These are phyloP conservation scores for Penicillium occitanis DNA, from an alignment of 2,329 filamentous ascomycete species.

Conservation along the genomic window DNA sequence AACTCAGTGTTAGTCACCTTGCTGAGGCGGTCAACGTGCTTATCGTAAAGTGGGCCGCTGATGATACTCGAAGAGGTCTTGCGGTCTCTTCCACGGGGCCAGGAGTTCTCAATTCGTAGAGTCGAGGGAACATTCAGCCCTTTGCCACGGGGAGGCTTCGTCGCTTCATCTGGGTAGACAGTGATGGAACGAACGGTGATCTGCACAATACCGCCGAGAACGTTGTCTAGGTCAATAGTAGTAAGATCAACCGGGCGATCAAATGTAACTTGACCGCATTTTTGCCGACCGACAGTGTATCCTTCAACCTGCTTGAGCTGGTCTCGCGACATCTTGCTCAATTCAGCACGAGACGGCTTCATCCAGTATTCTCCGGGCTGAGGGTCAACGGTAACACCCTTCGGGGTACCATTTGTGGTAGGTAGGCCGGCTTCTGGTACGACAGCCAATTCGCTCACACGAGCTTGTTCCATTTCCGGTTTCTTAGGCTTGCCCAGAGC, in stretches of 20 bases:
- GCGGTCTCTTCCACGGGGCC: conserved; percentile 71
- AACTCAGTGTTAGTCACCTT: conserved; percentile 79
- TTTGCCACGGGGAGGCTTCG: conserved; percentile 81
- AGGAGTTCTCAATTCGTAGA: conserved; percentile 88
- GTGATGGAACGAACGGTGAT: conserved; percentile 78
- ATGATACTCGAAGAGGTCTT: conserved; percentile 57
- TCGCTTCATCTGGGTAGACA: conserved; percentile 73
- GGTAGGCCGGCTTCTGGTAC: conserved; percentile 63
- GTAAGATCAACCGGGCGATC: conserved; percentile 79
- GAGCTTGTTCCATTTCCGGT: conserved; percentile 69
- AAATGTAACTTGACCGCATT: conserved; percentile 80
- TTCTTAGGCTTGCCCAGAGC: conserved; percentile 33
- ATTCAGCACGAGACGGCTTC: conserved; percentile 70
- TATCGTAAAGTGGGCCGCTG: conserved; percentile 66
- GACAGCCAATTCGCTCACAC: conserved; percentile 72
- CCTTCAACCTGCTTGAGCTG: conserved; percentile 71
- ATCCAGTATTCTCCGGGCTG: conserved; percentile 83
- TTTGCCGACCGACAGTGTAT: conserved; percentile 79
- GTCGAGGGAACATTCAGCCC: conserved; percentile 88
- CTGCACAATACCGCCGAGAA: conserved; percentile 73
- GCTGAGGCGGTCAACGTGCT: conserved; percentile 77
- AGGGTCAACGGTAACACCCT: conserved; percentile 46
- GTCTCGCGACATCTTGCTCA: conserved; percentile 75
- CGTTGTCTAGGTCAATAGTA: conserved; percentile 73
- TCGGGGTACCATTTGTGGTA: conserved; percentile 38